These are phyloP conservation scores for apple (Malus domestica) DNA, from an alignment of 306 rosid genomes.

Conservation along the genomic window DNA sequence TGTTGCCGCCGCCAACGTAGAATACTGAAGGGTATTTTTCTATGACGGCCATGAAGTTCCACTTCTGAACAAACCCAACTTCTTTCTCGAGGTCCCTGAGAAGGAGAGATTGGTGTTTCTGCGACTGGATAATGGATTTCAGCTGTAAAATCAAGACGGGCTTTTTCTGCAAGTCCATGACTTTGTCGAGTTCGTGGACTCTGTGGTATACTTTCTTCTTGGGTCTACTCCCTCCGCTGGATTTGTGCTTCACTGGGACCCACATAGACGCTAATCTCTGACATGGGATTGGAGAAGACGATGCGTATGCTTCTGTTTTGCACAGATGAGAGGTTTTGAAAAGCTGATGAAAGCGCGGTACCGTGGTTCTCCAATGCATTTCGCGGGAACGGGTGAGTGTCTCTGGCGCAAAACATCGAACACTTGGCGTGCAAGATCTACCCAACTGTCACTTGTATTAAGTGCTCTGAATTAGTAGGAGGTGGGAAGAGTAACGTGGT, in stretches of 20 bases:
- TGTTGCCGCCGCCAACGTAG: conserved; percentile 43
- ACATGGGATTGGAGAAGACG: not conserved
- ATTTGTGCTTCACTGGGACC: conserved; percentile 33
- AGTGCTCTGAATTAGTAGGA: not conserved
- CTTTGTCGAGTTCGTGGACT: conserved; percentile 60
- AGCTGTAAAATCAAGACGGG: conserved; percentile 61
- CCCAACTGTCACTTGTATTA: not conserved
- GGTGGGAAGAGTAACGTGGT: not conserved
- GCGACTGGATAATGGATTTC: conserved; percentile 57
- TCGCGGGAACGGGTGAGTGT: not conserved
- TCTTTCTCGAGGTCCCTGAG: conserved; percentile 72
- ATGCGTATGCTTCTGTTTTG: not conserved
- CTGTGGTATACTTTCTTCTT: conserved; percentile 68
- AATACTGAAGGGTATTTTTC: conserved; percentile 62
- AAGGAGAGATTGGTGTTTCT: conserved; percentile 27
- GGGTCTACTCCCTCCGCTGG: conserved; percentile 69
- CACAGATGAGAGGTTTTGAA: not conserved
- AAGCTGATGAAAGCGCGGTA: conserved; percentile 1
- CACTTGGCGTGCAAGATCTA: conserved; percentile 5
- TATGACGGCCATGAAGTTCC: conserved; percentile 78
- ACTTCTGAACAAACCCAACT: conserved; percentile 78
- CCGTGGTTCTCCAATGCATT: not conserved
- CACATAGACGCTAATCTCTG: conserved; percentile 8
- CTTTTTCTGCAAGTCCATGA: conserved; percentile 72
- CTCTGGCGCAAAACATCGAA: conserved; percentile 13